Conservation (phyloP, 805 yeast species). For the Lipomyces kockii region DNA sequence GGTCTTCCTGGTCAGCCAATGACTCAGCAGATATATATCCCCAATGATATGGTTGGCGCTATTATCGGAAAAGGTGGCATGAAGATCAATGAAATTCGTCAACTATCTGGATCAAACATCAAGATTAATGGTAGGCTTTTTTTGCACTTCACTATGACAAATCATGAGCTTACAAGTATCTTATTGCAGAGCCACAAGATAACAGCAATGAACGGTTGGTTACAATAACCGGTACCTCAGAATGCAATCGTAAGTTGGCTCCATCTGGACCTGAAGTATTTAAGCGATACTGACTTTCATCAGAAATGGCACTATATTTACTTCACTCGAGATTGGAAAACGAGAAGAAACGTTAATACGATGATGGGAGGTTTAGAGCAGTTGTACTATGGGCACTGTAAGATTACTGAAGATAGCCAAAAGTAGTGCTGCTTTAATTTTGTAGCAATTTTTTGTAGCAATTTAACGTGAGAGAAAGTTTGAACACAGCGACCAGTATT, state of each 20-base stretch:
- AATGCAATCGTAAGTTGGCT: slow-evolving; percentile 29
- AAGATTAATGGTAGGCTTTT: slow-evolving; percentile 58
- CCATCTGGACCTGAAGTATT: not conserved
- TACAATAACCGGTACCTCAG: slow-evolving; percentile 34
- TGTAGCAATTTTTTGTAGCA: not conserved
- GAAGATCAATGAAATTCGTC: slow-evolving; percentile 76
- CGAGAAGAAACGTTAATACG: slow-evolving; percentile 38
- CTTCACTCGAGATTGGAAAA: slow-evolving; percentile 41
- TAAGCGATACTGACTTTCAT: not conserved
- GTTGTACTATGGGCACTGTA: not conserved
- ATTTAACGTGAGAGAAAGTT: no score
- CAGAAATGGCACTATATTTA: slow-evolving; percentile 41
- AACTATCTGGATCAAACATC: slow-evolving; percentile 74
- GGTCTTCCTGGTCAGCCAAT: slow-evolving; percentile 39
- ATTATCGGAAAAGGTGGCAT: slow-evolving; percentile 88
- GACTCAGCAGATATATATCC: slow-evolving; percentile 73
- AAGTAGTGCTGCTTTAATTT: not conserved
- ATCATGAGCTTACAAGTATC: slow-evolving; percentile 66
- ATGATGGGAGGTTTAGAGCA: not conserved
- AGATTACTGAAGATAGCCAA: not conserved
- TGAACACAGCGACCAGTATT: no score
- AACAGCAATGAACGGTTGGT: slow-evolving; percentile 41
- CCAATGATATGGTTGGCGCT: slow-evolving; percentile 78
- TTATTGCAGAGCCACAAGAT: slow-evolving; percentile 29
- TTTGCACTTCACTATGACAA: slow-evolving; percentile 66